These are phyloP conservation scores for Rutstroemia sp. DNA, from an alignment of 2,329 filamentous ascomycete genomes.

Conservation along the genomic window DNA sequence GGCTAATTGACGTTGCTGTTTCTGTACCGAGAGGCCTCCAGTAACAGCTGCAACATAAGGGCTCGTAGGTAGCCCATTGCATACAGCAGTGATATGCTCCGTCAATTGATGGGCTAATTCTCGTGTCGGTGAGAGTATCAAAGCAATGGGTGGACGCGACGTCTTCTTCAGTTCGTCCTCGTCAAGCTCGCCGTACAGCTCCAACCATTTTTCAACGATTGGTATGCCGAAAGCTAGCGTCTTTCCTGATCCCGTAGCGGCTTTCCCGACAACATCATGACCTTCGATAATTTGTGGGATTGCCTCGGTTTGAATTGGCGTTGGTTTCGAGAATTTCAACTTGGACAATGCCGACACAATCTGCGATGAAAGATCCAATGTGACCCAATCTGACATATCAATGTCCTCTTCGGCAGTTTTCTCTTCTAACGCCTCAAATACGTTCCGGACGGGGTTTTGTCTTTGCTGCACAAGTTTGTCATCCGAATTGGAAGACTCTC, in stretches of 20 bases:
- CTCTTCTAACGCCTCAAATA: conserved; percentile 40
- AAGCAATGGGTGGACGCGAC: conserved; percentile 53
- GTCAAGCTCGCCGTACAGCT: conserved; percentile 35
- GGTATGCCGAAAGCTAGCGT: conserved; percentile 92
- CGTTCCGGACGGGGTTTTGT: conserved; percentile 20
- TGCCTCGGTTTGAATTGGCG: conserved; percentile 67
- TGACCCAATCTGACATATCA: conserved; percentile 73
- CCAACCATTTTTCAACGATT: conserved; percentile 77
- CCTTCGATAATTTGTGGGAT: conserved; percentile 80
- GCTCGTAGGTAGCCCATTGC: conserved; percentile 49
- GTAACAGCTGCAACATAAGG: conserved; percentile 83
- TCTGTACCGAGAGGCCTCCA: conserved; percentile 87
- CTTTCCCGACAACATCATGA: conserved; percentile 91
- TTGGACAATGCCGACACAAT: conserved; percentile 69
- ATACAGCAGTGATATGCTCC: conserved; percentile 72
- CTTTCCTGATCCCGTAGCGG: conserved; percentile 92
- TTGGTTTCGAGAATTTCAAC: conserved; percentile 74
- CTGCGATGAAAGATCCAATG: conserved; percentile 63
- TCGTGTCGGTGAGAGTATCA: conserved; percentile 85
- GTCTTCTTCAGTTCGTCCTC: conserved; percentile 30
- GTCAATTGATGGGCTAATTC: conserved; percentile 90
- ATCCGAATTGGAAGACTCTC: conserved; percentile 23
- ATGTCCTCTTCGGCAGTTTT: conserved; percentile 54
- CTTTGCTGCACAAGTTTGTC: conserved; percentile 16
- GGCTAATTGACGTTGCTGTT: conserved; percentile 79